Base-by-base conservation (phyloP, 2,329 filamentous ascomycete genomes). In the Botryotinia globosa region DNA sequence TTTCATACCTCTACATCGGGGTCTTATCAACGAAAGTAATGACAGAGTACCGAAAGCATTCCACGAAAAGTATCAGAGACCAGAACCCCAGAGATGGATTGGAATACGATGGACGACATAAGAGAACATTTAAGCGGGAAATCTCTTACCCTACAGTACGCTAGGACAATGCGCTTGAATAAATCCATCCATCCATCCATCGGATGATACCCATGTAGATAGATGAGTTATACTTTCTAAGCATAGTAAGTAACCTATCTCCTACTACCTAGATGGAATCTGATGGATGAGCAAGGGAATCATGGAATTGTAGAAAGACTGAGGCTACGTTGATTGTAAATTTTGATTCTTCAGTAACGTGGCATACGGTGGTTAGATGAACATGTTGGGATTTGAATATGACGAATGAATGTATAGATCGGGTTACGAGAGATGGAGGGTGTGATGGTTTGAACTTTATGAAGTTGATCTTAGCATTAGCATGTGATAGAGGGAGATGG, bases 1-100 rank as follows among this genome's bases (percentile, higher is more conserved):
- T 0, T 29, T 18, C 16, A 8, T 3, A 29, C 3, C 14, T 9
- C 6, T 9, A 29, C 18, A 16, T 18, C 6, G 14, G 14, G 1
- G 14, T 54, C n/a, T 54, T 9, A 6, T 54, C 6, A 54, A 54
- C n/a, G 9, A 54, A 16, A 18, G 3, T 16, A 7, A 54, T 29
- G 12, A 2, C 25, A 54, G 25, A 0, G 14, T 29, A 16, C 51
- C n/a, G 6, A 54, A 18, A 29, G 5, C 7, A 2, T 54, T 54
- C 12, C 25, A n/a, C 25, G 25, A 29, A 54, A 29, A 16, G 14
- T 7, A 54, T 8, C 5, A 54, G n/a, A 54, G 16, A 29, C 7
- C 12, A 54, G 16, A 9, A 54, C n/a, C 7, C 18, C 6, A 54
- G 51, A n/a, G 51, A 8, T 29, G 14, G 2, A 29, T 18, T 7